Evolutionary conservation across 2,329 filamentous ascomycete genomes (phyloP).

Genomic region (Westerdykella aurantiaca): DNA sequence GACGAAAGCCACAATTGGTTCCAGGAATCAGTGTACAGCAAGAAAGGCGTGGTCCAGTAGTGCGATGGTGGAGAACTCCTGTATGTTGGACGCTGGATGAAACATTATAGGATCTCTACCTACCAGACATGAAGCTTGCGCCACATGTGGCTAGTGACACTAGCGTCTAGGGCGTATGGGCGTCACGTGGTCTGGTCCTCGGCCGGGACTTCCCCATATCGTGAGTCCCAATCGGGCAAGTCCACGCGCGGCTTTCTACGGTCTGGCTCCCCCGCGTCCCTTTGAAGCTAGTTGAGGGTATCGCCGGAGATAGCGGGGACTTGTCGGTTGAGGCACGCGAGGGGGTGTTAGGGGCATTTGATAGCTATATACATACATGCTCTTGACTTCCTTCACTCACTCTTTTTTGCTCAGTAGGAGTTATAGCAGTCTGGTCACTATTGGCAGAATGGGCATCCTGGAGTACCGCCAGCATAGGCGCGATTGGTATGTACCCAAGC

Average conservation of each 20-base stretch:
- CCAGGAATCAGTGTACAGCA: too few species aligned
- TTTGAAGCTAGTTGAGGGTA: neutral
- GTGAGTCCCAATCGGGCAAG: neutral
- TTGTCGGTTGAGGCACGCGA: neutral
- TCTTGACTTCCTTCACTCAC: constrained; percentile 1
- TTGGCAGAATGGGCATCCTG: constrained; percentile 48
- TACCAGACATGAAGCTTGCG: too few species aligned
- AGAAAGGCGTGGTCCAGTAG: too few species aligned
- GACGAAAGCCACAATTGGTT: too few species aligned
- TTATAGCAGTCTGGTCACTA: neutral
- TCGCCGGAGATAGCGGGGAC: constrained; percentile 1
- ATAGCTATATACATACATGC: neutral
- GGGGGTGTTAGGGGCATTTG: too few species aligned
- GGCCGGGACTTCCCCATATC: too few species aligned
- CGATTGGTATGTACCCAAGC: constrained; percentile 55
- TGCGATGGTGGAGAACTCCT: too few species aligned
- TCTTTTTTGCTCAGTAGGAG: neutral
- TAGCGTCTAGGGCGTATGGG: too few species aligned
- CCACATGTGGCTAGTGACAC: too few species aligned
- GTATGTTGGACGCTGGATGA: too few species aligned
- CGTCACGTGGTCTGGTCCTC: too few species aligned
- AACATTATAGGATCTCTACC: too few species aligned
- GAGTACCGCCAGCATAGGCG: constrained; percentile 66
- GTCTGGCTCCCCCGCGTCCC: neutral
- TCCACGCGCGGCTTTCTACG: neutral